phyloP scores from a whole-genome alignment of 108 stramenopile species.

The Skeletonema tropicum region DNA sequence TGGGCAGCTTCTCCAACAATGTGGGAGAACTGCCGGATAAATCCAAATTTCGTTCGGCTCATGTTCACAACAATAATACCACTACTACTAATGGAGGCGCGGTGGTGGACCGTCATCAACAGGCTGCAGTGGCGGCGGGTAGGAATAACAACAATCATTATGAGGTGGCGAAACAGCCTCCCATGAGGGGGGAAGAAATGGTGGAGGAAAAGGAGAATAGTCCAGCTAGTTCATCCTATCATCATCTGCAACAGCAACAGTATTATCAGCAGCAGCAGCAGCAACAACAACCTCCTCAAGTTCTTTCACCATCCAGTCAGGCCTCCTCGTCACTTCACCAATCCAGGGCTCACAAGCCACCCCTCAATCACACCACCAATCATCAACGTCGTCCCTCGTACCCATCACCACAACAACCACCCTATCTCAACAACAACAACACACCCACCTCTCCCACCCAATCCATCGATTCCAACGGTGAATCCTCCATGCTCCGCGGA shows the following conservation, averaged over 20 bases:
- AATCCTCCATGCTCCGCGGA: conserved; percentile 2
- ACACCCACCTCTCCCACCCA: not conserved
- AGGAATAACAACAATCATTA: not conserved
- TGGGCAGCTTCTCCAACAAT: conserved; percentile 33
- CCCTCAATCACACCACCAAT: not conserved
- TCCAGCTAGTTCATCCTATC: not conserved
- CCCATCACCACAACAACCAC: not conserved
- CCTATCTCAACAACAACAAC: not conserved
- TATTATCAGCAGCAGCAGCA: not conserved
- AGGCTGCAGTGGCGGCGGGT: not conserved
- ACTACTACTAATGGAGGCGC: too few species aligned
- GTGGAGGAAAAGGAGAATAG: not conserved
- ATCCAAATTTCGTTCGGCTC: not conserved
- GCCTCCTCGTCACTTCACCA: not conserved
- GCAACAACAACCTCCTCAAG: not conserved
- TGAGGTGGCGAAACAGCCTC: not conserved
- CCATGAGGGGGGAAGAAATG: conserved; percentile 1
- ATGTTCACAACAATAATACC: not conserved
- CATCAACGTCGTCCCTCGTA: not conserved
- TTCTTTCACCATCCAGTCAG: not conserved
- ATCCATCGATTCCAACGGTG: not conserved
- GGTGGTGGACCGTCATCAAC: not conserved
- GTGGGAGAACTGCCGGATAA: not conserved
- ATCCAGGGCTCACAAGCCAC: not conserved
- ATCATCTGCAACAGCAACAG: not conserved